Evolutionary conservation across 148 eudicot genomes (phyloP), one percentile per base, ranked within the genome.

Genomic region (Camellia granthamiana): DNA sequence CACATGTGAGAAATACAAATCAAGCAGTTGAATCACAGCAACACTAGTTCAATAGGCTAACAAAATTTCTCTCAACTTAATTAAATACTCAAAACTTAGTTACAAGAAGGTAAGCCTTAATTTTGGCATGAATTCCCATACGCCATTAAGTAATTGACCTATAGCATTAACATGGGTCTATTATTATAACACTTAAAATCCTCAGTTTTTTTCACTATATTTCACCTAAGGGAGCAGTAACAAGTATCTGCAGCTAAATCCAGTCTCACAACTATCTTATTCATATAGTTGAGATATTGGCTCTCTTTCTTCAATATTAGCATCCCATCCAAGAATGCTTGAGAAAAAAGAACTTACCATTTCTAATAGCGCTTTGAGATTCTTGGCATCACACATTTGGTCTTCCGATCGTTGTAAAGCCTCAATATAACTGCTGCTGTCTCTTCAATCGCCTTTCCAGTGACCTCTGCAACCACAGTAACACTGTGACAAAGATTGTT

Each of bases 401-500:
- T 89, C 84, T 88, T 93, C 67, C 97, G 82, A 79, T 95, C 99
- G 77, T 92, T 92, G 86, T 84, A 90, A 60, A 95, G 86, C 86
- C 93, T 90, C 87, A 95, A 77, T 21, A 95, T 77, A 62, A 93
- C 81, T 19, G 97, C 99, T 74, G 99, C 97, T 13, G 99, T 93
- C 81, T 95, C 99, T 80, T 95, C 99, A 64, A 95, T 92, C 76
- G 99, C 99, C 86, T 87, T 95, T 68, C 97, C 77, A 14, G 77
- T 74, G 79, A 94, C 97, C 91, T 94, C 98, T 94, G 93, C 82
- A 85, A 71, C 23, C 72, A 81, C 72, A 75, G 8, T 38, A 69
- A 67, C 38, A 65, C 19, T 38, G 9, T 21, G 73, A 30, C 16
- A 21, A 16, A 66, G 73, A 67, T 38, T 38, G 16, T 41, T 56